phyloP scores from a whole-genome alignment of 805 yeast species.

The Candida ficus region DNA sequence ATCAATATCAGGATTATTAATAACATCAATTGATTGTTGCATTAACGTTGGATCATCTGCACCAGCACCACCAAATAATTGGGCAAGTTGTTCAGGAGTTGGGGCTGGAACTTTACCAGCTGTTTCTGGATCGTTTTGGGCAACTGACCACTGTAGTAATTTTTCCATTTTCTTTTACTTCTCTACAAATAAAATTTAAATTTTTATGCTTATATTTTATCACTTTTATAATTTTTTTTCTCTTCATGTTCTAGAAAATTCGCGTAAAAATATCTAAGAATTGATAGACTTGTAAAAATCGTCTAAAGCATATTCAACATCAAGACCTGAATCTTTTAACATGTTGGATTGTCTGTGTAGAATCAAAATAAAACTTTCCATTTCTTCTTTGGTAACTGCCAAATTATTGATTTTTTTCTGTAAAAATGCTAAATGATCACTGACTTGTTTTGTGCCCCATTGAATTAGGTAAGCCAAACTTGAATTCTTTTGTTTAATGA shows the following conservation, averaged over 20 bases:
- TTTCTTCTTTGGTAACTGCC: conserved; percentile 44
- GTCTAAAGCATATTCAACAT: conserved; percentile 42
- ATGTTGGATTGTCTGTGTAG: conserved; percentile 54
- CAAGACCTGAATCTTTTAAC: conserved; percentile 63
- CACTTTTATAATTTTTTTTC: neutral
- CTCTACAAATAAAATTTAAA: too few relatives aligned
- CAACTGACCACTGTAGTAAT: conserved; percentile 89
- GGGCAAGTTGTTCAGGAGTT: conserved; percentile 74
- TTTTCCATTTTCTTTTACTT: conserved; percentile 61
- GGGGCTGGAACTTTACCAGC: conserved; percentile 58
- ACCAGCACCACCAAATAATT: conserved; percentile 70
- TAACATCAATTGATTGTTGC: conserved; percentile 67
- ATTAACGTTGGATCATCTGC: conserved; percentile 81
- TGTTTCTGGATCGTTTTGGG: conserved; percentile 67
- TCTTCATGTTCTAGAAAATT: conserved; percentile 2
- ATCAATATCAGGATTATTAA: conserved; percentile 47
- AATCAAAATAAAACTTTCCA: conserved; percentile 49
- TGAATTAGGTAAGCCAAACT: conserved; percentile 20
- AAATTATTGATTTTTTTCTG: conserved; percentile 66
- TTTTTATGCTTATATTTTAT: too few relatives aligned
- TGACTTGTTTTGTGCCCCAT: conserved; percentile 69
- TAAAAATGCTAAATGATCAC: conserved; percentile 52
- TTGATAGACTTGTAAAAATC: conserved; percentile 21
- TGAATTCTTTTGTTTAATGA: conserved; percentile 28
- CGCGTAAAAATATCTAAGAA: conserved; percentile 5